Percentiles rank a stretch among this genome's conserved stretches.
phyloP scores from a whole-genome alignment of 768 basidiomycete species.

The Clathrus columnatus region DNA sequence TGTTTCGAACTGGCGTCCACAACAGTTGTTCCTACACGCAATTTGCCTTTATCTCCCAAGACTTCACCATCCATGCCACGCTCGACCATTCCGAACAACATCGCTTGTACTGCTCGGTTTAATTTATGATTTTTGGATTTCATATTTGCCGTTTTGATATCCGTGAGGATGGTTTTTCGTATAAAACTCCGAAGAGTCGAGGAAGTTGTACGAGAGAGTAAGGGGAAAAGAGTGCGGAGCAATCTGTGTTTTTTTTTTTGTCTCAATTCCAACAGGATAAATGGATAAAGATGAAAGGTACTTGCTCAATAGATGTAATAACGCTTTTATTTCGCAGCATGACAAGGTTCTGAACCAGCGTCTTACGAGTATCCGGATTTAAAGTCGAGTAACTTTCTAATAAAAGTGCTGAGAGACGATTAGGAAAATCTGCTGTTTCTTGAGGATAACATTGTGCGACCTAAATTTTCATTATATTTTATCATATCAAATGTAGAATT shows the following conservation, averaged over 20 bases:
- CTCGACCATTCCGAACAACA: slow-evolving; percentile 95
- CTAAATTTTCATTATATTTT: too few species aligned
- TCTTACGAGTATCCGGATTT: slow-evolving; percentile 73
- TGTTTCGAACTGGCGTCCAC: slow-evolving; percentile 24
- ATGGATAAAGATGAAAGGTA: slow-evolving; percentile 11
- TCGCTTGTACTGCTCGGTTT: slow-evolving; percentile 90
- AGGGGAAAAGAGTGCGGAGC: slow-evolving; percentile 84
- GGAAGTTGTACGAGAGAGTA: slow-evolving; percentile 90
- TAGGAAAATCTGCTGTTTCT: slow-evolving; percentile 80
- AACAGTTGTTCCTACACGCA: slow-evolving; percentile 32
- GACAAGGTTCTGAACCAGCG: slow-evolving; percentile 83
- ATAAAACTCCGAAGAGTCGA: slow-evolving; percentile 76
- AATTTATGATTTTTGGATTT: slow-evolving; percentile 90
- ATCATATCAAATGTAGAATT: too few species aligned
- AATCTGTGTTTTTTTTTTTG: slow-evolving; percentile 42
- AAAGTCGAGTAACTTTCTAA: slow-evolving; percentile 70
- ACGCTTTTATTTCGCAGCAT: slow-evolving; percentile 90
- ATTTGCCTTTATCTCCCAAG: slow-evolving; percentile 74
- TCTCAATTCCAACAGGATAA: slow-evolving; percentile 4
- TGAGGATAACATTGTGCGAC: slow-evolving; percentile 91
- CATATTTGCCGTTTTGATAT: slow-evolving; percentile 84
- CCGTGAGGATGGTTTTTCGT: slow-evolving; percentile 87
- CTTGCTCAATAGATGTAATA: slow-evolving; percentile 86
- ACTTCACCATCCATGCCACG: slow-evolving; percentile 80
- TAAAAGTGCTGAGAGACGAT: slow-evolving; percentile 68